Evolutionary conservation across 2,329 filamentous ascomycete species (phyloP), one percentile per base, ranked within the genome.

Genomic region (Paecilomyces sp.): DNA sequence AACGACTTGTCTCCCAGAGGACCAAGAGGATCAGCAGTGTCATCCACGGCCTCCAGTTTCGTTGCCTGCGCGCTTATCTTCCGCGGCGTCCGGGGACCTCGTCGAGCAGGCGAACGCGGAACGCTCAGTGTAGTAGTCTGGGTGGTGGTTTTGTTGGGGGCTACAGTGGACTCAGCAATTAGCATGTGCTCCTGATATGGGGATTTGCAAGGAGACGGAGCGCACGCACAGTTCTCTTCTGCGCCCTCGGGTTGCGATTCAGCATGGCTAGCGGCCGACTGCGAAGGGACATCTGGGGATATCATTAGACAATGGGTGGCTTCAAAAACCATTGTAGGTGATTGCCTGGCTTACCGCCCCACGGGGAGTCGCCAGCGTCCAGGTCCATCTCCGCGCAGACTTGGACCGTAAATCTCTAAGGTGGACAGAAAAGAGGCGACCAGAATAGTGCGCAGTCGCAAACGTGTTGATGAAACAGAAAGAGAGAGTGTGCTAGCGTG

Each of bases 31-130:
- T 86, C 85, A 60, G 85, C 75, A 53, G 83, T 80, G 68, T 85
- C 81, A 65, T 87, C 85, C 61, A 86, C 83, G 57, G 83, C 83
- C 74, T 88, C 84, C 62, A 88, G 77, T 59, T 82, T 83, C 52
- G 84, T 87, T 33, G 84, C 80, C 68, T 87, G 84, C 36, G 80
- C 81, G 68, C 78, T 83, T 68, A 86, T 80, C 70, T 84, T 83
- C 62, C 83, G 80, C 58, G 79, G 77, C n/a, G 76, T 76, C 64
- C 83, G 77, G 15, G 81, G 79, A 52, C 77, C 80, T 70, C 81
- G 78, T 63, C 74, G 76, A 57, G 75, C 76, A 54, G 80, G 76
- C 33, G 80, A 79, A 63, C 78, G 79, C 54, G 79, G 74, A 33
- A 78, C 74, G 62, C 75, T 74, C 50, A 77, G 66, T 64, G 74